Base-by-base conservation (phyloP, 352 stramenopile species). In the Globisporangium rhizosaccharum region DNA sequence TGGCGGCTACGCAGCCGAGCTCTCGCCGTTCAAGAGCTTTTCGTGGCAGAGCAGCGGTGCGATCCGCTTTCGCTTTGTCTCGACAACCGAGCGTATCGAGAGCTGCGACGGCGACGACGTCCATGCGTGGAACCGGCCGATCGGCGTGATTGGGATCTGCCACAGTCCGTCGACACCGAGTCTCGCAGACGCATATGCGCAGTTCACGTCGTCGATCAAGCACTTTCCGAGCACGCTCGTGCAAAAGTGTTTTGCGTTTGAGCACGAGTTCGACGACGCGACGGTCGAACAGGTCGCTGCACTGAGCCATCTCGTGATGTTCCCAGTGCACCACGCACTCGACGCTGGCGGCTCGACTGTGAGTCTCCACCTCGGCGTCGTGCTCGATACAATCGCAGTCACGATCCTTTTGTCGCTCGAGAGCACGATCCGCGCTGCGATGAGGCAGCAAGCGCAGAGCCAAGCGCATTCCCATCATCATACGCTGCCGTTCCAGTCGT, bases 171-270 rank as follows among this genome's bases (percentile, higher is more conserved):
- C 80, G 33, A 84, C 85, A 45, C 72, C 75, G 30, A 72, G 71
- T 20, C 58, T 94, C 48, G 49, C 66, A 20, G 69, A 74, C 39
- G 84, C 83, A 2, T 83, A 88, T 65, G 62, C 71, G 30, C 73
- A 90, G 61, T 94, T 92, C 50, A 71, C 79, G 59, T 68, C 79
- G 49, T 85, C 79, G 23, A 75, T 88, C 53, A 65, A 67, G 41
- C 79, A 78, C 17, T 90, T 92, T 46, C 77, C 76, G 0, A 75
- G 72, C n/a, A 72, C 88, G 15, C 66, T 95, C 39, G 63, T 93
- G 51, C 79, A 89, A 20, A 89, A 90, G 52, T 87, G 85, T 57
- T 93, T 92, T 67, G 83, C 81, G 25, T 95, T 95, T 54, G 83
- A 95, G 59, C 81, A 90, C 61, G 63, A 69, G 20, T 92, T 95